Evolutionary conservation across 2,329 filamentous ascomycete genomes (phyloP).

Genomic region (Pyrenochaeta sp.): DNA sequence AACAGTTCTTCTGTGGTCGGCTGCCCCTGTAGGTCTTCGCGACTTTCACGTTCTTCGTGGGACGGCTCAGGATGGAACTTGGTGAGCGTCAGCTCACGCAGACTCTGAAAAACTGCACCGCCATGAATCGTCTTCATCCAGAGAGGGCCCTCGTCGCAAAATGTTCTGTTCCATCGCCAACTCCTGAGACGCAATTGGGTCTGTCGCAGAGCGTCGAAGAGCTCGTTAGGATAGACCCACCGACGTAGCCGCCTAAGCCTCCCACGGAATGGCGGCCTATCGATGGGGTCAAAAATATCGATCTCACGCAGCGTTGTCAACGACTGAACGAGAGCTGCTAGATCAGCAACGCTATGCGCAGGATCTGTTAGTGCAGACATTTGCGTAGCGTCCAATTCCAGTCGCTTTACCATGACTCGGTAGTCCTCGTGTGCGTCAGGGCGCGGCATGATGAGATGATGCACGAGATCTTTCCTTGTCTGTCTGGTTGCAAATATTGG

Average conservation of each 20-base stretch:
- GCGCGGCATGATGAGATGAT: slow-evolving; percentile 63
- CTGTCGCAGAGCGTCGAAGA: slow-evolving; percentile 71
- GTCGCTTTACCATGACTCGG: slow-evolving; percentile 71
- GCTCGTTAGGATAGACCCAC: slow-evolving; percentile 73
- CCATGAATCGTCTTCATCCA: slow-evolving; percentile 59
- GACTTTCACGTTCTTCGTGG: slow-evolving; percentile 17
- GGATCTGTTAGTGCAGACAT: slow-evolving; percentile 64
- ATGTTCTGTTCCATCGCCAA: slow-evolving; percentile 66
- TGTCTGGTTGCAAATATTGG: slow-evolving; percentile 65
- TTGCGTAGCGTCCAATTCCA: slow-evolving; percentile 73
- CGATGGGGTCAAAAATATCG: slow-evolving; percentile 74
- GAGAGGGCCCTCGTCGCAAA: slow-evolving; percentile 47
- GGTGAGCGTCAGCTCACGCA: slow-evolving; percentile 46
- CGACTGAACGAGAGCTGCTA: slow-evolving; percentile 67
- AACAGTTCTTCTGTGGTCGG: slow-evolving; percentile 53
- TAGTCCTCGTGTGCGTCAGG: slow-evolving; percentile 63
- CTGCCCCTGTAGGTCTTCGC: slow-evolving; percentile 20
- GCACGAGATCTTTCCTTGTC: slow-evolving; percentile 55
- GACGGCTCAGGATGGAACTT: slow-evolving; percentile 41
- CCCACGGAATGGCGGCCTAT: slow-evolving; percentile 71
- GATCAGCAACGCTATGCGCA: slow-evolving; percentile 62
- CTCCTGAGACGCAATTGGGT: slow-evolving; percentile 56
- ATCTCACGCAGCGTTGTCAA: slow-evolving; percentile 74
- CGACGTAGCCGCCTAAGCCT: slow-evolving; percentile 61
- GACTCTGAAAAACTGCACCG: slow-evolving; percentile 47